phyloP scores from a whole-genome alignment of 805 yeast genomes.

The Metschnikowia arizonensis region DNA sequence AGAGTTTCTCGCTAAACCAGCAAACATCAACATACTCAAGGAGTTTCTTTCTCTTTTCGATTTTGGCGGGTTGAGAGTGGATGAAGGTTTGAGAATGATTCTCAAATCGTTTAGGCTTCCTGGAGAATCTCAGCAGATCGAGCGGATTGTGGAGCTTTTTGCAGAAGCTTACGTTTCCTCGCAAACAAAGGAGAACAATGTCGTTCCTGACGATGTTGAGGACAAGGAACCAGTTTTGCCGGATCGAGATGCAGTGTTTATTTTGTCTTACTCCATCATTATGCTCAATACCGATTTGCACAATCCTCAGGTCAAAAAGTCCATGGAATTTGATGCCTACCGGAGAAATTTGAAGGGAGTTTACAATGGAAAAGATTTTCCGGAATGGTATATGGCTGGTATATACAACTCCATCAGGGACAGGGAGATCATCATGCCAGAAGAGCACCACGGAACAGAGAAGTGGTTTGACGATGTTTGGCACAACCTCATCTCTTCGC shows the following conservation, averaged over 20 bases:
- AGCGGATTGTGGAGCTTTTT: constrained; percentile 82
- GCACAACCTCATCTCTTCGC: constrained; percentile 63
- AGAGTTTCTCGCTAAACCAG: constrained; percentile 75
- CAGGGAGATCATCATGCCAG: constrained; percentile 94
- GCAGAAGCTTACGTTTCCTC: constrained; percentile 74
- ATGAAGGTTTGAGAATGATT: constrained; percentile 83
- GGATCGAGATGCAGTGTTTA: constrained; percentile 81
- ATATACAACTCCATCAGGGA: constrained; percentile 78
- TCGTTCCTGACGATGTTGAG: constrained; percentile 22
- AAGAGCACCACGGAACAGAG: constrained; percentile 90
- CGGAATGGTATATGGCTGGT: constrained; percentile 76
- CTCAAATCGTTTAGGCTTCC: constrained; percentile 85
- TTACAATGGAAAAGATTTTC: constrained; percentile 71
- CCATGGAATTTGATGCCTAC: constrained; percentile 85
- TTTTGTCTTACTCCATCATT: constrained; percentile 85
- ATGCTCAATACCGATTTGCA: constrained; percentile 93
- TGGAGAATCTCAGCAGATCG: constrained; percentile 97
- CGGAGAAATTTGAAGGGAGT: constrained; percentile 77
- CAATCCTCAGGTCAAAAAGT: constrained; percentile 86
- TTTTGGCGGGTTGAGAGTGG: constrained; percentile 75
- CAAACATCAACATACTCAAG: constrained; percentile 54
- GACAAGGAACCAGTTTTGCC: constrained; percentile 50
- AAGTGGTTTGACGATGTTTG: constrained; percentile 88
- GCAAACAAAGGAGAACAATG: constrained; percentile 35
- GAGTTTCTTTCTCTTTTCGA: constrained; percentile 70